These are phyloP conservation scores for Xylaria sp. DNA, from an alignment of 2,329 filamentous ascomycete genomes.

Conservation along the genomic window DNA sequence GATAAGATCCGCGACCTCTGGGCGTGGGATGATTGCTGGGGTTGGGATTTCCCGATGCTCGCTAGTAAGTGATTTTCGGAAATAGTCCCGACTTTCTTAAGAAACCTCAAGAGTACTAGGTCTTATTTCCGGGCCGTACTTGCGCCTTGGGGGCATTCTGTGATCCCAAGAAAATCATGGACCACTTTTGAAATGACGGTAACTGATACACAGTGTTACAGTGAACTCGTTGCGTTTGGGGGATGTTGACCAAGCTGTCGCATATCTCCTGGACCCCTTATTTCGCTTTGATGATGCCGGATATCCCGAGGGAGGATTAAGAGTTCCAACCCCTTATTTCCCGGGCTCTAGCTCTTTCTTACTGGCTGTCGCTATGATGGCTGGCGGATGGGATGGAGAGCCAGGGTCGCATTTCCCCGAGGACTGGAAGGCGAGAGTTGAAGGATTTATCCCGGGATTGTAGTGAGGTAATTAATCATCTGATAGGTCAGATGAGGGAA, in stretches of 20 bases:
- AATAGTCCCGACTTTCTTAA: not conserved
- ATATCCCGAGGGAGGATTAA: slow-evolving; percentile 57
- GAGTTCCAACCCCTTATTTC: slow-evolving; percentile 64
- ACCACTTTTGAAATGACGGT: not conserved
- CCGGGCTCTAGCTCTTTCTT: slow-evolving; percentile 56
- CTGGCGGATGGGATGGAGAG: slow-evolving; percentile 59
- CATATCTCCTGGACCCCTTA: slow-evolving; percentile 54
- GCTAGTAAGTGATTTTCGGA: slow-evolving; percentile 36
- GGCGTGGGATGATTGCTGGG: slow-evolving; percentile 48
- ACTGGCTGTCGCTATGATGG: slow-evolving; percentile 61
- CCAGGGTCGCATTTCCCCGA: slow-evolving; percentile 53
- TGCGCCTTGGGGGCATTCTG: not conserved
- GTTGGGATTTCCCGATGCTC: slow-evolving; percentile 53
- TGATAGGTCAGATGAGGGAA: too few relatives aligned
- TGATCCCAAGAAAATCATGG: not conserved
- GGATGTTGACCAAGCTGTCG: slow-evolving; percentile 45
- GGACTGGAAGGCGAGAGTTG: slow-evolving; percentile 53
- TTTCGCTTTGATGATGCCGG: slow-evolving; percentile 63
- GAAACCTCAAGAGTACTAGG: not conserved
- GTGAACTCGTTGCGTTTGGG: slow-evolving; percentile 50
- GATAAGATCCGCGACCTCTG: slow-evolving; percentile 46
- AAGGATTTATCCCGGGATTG: slow-evolving; percentile 52
- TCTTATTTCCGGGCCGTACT: not conserved
- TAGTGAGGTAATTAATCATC: slow-evolving; percentile 21
- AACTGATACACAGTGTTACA: not conserved